Base-by-base conservation (phyloP, 805 yeast species). In the Saturnispora zaruensis region DNA sequence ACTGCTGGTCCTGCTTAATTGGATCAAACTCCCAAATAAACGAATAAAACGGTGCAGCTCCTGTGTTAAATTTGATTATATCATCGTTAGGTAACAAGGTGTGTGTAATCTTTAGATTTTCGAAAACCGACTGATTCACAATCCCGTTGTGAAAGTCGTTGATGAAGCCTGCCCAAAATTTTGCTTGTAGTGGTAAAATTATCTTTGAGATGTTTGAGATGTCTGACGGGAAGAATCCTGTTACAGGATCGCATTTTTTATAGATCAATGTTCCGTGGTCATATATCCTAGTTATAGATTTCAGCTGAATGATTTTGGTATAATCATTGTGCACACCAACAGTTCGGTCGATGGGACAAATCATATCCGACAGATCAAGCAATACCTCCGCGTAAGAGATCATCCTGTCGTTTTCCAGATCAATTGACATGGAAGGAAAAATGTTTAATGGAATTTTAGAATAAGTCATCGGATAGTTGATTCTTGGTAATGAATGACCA, bases 111-210 rank as follows among this genome's bases (percentile, higher is more conserved):
- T 57, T 56, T 25, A 61, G 42, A 38, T 51, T 45, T 41, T 60
- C 58, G 46, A 64, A 59, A 25, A 57, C 55, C 3, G 52, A 20
- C 5, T 48, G 48, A 33, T 51, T 49, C 20, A 64, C 56, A 11
- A 59, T 55, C 9, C 70, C 70, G 52, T 66, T 66, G 20, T 62
- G 55, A 46, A 56, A 60, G 42, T 62, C 66, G 47, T 62, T 65
- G 9, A 65, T 53, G 24, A 64, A 48, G 6, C 63, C 55, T 2
- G 67, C 57, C 69, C 69, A 66, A 33, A 62, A 55, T 38, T 62
- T 62, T 2, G 68, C 58, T 49, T 61, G 62, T 32, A 66, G 51
- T 1, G 70, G 68, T 20, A 66, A 52, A 45, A 59, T 61, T 16
- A 66, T 49, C 32, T 58, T 59, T 16, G 62, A 53, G 14, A 34